phyloP scores from a whole-genome alignment of 768 basidiomycete genomes.

The Suillus lakei region DNA sequence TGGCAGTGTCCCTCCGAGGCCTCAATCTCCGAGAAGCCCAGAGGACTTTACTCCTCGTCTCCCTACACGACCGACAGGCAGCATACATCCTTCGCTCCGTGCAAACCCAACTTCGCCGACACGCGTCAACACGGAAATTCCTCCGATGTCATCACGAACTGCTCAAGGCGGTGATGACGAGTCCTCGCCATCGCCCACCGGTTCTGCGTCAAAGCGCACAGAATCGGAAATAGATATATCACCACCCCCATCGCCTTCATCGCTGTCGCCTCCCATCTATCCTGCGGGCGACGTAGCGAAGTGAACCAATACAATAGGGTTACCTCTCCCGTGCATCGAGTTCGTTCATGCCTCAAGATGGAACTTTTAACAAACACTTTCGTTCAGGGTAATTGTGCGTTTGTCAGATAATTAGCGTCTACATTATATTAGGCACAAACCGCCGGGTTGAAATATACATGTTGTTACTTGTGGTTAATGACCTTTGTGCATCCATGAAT shows the following conservation, averaged over 20 bases:
- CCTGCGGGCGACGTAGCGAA: not conserved
- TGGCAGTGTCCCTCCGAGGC: conserved; percentile 45
- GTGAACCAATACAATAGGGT: not conserved
- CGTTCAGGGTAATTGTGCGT: not conserved
- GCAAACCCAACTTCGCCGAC: conserved; percentile 55
- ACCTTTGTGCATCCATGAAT: not conserved
- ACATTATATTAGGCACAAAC: conserved; percentile 1
- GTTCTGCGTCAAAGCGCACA: conserved; percentile 3
- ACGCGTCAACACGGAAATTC: conserved; percentile 40
- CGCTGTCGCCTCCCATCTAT: conserved; percentile 11
- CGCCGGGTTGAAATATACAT: conserved; percentile 7
- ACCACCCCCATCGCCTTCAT: conserved; percentile 24
- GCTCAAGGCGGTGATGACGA: conserved; percentile 32
- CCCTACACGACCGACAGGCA: conserved; percentile 68
- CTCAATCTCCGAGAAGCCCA: conserved; percentile 32
- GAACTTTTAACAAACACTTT: not conserved
- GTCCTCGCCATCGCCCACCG: conserved; percentile 3
- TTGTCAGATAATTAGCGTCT: not conserved
- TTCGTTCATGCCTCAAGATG: not conserved
- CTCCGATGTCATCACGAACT: conserved; percentile 32
- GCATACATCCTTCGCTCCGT: conserved; percentile 80
- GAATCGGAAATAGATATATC: conserved; percentile 20
- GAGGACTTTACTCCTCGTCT: conserved; percentile 79
- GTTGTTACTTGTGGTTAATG: not conserved
- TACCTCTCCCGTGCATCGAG: not conserved